These are phyloP conservation scores for Curvularia hawaiiensis DNA, from an alignment of 2,329 filamentous ascomycete species.

Conservation along the genomic window DNA sequence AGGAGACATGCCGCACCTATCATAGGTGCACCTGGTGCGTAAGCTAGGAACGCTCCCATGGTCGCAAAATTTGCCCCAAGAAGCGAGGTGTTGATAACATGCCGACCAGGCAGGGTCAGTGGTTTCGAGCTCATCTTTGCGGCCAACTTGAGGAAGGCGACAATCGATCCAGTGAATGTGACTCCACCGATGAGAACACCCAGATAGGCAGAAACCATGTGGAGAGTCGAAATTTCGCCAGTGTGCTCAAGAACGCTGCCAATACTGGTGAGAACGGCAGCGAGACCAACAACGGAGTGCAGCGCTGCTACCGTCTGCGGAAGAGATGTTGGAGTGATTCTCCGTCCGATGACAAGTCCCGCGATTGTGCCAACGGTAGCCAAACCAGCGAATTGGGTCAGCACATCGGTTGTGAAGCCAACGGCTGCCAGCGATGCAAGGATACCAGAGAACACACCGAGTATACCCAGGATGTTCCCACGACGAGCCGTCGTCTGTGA, in stretches of 20 bases:
- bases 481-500: constrained; percentile 82
- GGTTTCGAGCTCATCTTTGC: constrained; percentile 82
- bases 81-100: constrained; percentile 75
- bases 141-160: constrained; percentile 86
- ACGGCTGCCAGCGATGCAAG: constrained; percentile 81
- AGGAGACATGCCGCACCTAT: constrained; percentile 80
- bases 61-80: constrained; percentile 79
- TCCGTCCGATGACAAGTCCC: constrained; percentile 77
- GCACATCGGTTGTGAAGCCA: constrained; percentile 77
- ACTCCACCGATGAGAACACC: constrained; percentile 85
- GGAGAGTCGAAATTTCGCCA: constrained; percentile 74
- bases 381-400: constrained; percentile 79
- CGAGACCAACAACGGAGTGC: constrained; percentile 88
- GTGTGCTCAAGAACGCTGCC: constrained; percentile 82
- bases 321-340: constrained; percentile 85
- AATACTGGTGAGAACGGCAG: constrained; percentile 85
- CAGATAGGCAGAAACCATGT: constrained; percentile 84
- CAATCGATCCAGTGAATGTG: constrained; percentile 88
- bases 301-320: constrained; percentile 89
- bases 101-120: constrained; percentile 72
- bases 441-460: constrained; percentile 83
- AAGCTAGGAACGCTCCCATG: constrained; percentile 81
- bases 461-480: constrained; percentile 84
- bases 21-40: constrained; percentile 78
- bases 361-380: constrained; percentile 72